A percentile compares a stretch with the other conserved stretches of the same genome.
Evolutionary conservation across 345 rosid species (phyloP).

Genomic region (Gynandropsis gynandra): DNA sequence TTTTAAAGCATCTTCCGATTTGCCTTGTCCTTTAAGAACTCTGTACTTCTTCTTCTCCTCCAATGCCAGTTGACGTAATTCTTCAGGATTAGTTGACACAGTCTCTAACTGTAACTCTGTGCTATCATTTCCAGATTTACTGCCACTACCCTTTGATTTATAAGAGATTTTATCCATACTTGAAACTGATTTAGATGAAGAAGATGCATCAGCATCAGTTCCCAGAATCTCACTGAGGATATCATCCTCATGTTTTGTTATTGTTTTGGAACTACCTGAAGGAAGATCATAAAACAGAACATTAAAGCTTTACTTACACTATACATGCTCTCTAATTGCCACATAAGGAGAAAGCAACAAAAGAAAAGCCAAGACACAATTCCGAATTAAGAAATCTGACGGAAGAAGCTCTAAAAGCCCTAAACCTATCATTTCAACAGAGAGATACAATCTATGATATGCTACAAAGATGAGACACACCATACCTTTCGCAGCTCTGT

Average conservation of each 20-base stretch:
- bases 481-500: constrained; percentile 52
- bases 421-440: neutral
- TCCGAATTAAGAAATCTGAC: too few relatives aligned
- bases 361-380: too few relatives aligned
- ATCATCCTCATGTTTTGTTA: constrained; percentile 50
- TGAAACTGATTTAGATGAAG: constrained; percentile 35
- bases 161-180: constrained; percentile 24
- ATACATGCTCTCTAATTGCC: too few relatives aligned
- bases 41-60: constrained; percentile 70
- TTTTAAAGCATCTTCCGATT: constrained; percentile 74
- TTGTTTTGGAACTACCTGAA: constrained; percentile 48
- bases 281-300: neutral
- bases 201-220: constrained; percentile 45
- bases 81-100: constrained; percentile 41
- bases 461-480: neutral
- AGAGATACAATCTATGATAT: neutral
- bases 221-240: constrained; percentile 63
- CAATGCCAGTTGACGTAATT: constrained; percentile 59
- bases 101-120: constrained; percentile 27
- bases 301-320: too few relatives aligned
- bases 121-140: constrained; percentile 29
- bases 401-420: too few relatives aligned
- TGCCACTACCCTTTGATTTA: constrained; percentile 35
- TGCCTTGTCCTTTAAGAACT: constrained; percentile 69
- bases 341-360: too few relatives aligned